Percentiles rank a stretch among this genome's conserved stretches.
phyloP scores from a whole-genome alignment of 495 filamentous ascomycete species.

The Xylaria flabelliformis region DNA sequence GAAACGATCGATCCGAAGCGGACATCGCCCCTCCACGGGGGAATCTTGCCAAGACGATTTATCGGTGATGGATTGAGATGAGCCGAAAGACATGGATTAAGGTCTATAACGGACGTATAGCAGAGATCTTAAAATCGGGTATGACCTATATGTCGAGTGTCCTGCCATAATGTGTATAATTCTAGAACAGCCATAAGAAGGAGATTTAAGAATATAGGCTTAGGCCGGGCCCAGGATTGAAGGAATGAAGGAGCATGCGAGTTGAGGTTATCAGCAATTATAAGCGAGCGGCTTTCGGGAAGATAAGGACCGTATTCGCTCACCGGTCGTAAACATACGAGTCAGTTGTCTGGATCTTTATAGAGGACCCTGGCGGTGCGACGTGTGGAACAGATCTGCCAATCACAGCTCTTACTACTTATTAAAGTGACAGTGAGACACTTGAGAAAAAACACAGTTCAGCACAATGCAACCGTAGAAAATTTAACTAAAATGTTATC shows the following conservation, averaged over 20 bases:
- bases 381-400: background rate
- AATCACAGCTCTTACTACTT: background rate
- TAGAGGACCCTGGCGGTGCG: background rate
- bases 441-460: background rate
- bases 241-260: constrained; percentile 21
- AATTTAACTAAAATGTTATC: background rate
- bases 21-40: background rate
- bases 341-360: background rate
- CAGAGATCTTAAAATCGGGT: constrained; percentile 14
- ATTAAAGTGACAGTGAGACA: background rate
- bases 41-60: background rate
- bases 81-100: background rate
- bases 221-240: constrained; percentile 7
- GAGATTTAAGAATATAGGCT: background rate
- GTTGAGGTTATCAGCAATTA: background rate
- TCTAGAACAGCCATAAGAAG: background rate
- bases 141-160: constrained; percentile 1
- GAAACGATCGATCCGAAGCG: constrained; percentile 6
- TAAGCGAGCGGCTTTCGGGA: constrained; percentile 12
- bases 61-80: constrained; percentile 5
- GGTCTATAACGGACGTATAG: background rate
- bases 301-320: constrained; percentile 6
- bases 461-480: background rate
- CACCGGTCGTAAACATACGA: constrained; percentile 5
- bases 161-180: background rate